phyloP scores from a whole-genome alignment of 2,329 filamentous ascomycete species.

The Nemania sp. region DNA sequence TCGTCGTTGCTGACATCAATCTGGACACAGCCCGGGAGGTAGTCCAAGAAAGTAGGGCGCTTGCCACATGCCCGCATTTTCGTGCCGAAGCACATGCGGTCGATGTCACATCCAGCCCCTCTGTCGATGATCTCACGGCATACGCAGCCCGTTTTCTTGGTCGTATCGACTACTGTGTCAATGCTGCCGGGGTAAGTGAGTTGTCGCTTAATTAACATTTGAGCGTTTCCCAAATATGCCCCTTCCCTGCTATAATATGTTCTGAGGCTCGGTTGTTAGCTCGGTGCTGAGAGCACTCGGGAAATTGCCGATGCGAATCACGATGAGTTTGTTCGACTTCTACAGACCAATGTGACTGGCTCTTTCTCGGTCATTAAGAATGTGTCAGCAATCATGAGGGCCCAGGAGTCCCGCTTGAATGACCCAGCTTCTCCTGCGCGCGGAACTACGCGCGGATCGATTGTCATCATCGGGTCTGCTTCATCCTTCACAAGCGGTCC shows the following conservation, averaged over 20 bases:
- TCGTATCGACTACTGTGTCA: conserved; percentile 23
- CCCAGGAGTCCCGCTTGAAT: conserved; percentile 11
- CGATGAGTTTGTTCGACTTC: conserved; percentile 12
- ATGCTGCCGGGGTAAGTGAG: conserved; percentile 24
- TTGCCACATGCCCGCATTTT: background rate
- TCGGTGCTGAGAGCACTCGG: background rate
- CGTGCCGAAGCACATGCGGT: background rate
- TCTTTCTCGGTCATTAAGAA: conserved; percentile 16
- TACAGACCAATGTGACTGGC: conserved; percentile 20
- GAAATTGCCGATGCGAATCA: background rate
- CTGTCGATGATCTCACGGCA: background rate
- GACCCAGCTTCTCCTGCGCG: background rate
- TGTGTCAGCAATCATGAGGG: conserved; percentile 15
- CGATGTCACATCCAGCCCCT: background rate
- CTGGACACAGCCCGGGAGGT: conserved; percentile 6
- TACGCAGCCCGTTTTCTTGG: conserved; percentile 7
- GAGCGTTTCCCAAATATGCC: background rate
- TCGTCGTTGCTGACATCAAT: conserved; percentile 20
- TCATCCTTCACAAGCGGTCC: conserved; percentile 8
- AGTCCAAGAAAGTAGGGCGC: background rate
- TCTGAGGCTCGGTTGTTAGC: too few species aligned
- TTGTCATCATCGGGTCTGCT: conserved; percentile 23
- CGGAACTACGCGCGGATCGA: conserved; percentile 1
- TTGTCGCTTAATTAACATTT: background rate
- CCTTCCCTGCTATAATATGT: too few species aligned